Conservation (phyloP, 1,284 basidiomycete species). For the Austroboletus novae-zelandiae region DNA sequence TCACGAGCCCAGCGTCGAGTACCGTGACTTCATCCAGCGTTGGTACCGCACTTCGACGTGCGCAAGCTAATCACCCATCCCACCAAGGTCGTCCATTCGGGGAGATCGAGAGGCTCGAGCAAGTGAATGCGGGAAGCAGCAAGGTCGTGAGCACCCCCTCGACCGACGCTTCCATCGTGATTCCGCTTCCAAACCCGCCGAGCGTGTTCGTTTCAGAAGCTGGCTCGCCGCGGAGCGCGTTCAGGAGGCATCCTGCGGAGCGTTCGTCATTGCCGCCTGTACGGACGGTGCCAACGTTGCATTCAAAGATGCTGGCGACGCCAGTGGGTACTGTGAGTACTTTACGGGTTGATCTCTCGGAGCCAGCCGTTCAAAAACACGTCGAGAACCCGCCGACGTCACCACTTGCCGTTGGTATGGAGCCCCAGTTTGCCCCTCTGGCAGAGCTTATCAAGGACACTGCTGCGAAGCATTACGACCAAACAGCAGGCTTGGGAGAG, state of each 20-base stretch:
- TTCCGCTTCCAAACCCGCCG: slow-evolving; percentile 24
- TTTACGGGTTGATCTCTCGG: slow-evolving; percentile 18
- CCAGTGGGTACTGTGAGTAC: slow-evolving; percentile 5
- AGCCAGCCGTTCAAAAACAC: slow-evolving; percentile 24
- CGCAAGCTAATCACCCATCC: slow-evolving; percentile 16
- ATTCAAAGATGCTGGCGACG: slow-evolving; percentile 1
- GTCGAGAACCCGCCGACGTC: slow-evolving; percentile 17
- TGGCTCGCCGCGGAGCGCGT: slow-evolving; percentile 23
- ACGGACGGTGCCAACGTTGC: slow-evolving; percentile 12
- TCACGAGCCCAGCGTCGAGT: slow-evolving; percentile 22
- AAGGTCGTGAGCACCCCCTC: slow-evolving; percentile 16
- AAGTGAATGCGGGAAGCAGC: slow-evolving; percentile 1
- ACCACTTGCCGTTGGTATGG: slow-evolving; percentile 8
- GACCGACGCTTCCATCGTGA: slow-evolving; percentile 27
- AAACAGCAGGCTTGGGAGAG: slow-evolving; percentile 34
- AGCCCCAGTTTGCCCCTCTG: slow-evolving; percentile 25
- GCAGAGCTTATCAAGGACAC: slow-evolving; percentile 38
- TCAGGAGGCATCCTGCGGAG: slow-evolving; percentile 10
- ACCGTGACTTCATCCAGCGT: slow-evolving; percentile 24
- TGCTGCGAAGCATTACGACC: slow-evolving; percentile 36
- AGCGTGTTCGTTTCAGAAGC: slow-evolving; percentile 7
- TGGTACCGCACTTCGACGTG: slow-evolving; percentile 28
- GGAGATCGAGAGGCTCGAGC: slow-evolving; percentile 26
- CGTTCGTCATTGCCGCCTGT: not conserved
- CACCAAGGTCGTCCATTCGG: slow-evolving; percentile 19